phyloP scores from a whole-genome alignment of 2,329 filamentous ascomycete genomes.

The Periconia sp. region DNA sequence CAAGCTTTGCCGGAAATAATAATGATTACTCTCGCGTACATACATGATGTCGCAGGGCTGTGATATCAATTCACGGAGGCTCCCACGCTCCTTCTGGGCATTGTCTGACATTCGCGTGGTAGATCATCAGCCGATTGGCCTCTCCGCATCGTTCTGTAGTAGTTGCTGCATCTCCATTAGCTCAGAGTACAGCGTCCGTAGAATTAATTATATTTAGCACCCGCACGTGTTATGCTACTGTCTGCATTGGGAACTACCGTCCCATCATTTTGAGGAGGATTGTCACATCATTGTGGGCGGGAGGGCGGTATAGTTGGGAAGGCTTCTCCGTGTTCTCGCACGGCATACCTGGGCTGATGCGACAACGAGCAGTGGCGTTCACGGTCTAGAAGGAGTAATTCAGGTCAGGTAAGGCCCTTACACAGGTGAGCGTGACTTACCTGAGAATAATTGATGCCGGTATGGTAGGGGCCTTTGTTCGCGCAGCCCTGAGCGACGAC shows the following conservation, averaged over 20 bases:
- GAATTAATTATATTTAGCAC: conserved; percentile 3
- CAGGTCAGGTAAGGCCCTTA: too few relatives aligned
- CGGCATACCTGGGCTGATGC: too few relatives aligned
- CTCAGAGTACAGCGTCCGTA: neutral
- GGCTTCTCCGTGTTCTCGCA: neutral
- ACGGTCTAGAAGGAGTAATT: too few relatives aligned
- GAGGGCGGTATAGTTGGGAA: neutral
- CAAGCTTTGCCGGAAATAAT: too few relatives aligned
- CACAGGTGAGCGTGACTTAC: too few relatives aligned
- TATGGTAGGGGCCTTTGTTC: conserved; percentile 11
- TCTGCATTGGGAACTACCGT: conserved; percentile 6
- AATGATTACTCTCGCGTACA: conserved; percentile 3
- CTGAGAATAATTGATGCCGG: conserved; percentile 19
- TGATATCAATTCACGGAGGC: conserved; percentile 11
- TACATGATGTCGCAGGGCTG: conserved; percentile 22
- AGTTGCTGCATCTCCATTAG: conserved; percentile 11
- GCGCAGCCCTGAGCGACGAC: conserved; percentile 20
- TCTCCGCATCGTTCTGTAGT: conserved; percentile 21
- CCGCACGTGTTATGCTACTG: conserved; percentile 17
- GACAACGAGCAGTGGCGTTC: too few relatives aligned
- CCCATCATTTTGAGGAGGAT: conserved; percentile 7
- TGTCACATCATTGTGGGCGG: conserved; percentile 15
- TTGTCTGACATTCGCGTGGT: conserved; percentile 13
- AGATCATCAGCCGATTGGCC: conserved; percentile 19
- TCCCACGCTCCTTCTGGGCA: too few relatives aligned